phyloP scores from a whole-genome alignment of 306 rosid species.

The Rubus parviflorus region DNA sequence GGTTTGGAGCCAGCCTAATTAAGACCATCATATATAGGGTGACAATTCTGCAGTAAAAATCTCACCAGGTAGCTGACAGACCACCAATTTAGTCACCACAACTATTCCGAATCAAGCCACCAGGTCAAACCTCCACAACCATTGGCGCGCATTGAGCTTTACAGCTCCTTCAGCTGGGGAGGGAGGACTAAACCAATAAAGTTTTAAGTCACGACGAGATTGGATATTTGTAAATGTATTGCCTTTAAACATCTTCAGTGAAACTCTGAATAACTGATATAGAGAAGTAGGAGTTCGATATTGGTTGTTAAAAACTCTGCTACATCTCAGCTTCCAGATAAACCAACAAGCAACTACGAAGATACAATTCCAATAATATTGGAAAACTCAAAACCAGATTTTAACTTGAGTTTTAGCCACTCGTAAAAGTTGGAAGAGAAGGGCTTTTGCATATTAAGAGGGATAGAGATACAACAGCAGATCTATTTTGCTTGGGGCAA shows the following conservation, averaged over 20 bases:
- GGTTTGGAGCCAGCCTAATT: not conserved
- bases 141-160: not conserved
- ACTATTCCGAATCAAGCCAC: not conserved
- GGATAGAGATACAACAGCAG: not conserved
- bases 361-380: not conserved
- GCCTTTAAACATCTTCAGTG: not conserved
- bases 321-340: not conserved
- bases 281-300: not conserved
- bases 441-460: not conserved
- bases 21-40: no score
- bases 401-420: not conserved
- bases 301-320: not conserved
- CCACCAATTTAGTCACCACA: not conserved
- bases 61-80: not conserved
- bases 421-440: not conserved
- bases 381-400: not conserved
- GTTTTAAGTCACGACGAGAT: not conserved
- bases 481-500: not conserved
- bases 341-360: not conserved
- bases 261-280: not conserved
- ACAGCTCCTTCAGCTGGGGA: not conserved
- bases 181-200: not conserved
- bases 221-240: not conserved
- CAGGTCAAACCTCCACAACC: not conserved
- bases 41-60: no score